Percentiles rank a stretch among this genome's conserved stretches.
Conservation (phyloP, 345 rosid species). For the Pistacia vera region DNA sequence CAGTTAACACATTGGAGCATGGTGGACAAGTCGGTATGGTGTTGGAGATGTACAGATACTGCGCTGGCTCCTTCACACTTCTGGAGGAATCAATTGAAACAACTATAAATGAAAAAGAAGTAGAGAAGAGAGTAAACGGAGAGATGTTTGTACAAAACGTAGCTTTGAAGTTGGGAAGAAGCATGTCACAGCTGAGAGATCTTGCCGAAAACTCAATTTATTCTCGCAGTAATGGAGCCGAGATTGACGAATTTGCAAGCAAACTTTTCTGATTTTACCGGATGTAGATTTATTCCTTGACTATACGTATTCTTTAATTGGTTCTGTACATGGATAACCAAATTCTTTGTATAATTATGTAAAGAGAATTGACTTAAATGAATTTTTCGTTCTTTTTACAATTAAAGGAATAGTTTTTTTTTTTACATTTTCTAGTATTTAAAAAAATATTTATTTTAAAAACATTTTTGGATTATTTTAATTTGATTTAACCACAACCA, state of each 20-base stretch:
- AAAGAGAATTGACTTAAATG: too few relatives aligned
- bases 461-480: too few relatives aligned
- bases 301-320: neutral
- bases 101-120: constrained; percentile 19
- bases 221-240: constrained; percentile 14
- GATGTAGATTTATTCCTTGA: too few relatives aligned
- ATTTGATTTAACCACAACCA: too few relatives aligned
- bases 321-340: neutral
- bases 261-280: constrained; percentile 31
- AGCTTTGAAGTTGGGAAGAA: constrained; percentile 47
- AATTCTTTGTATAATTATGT: constrained; percentile 1
- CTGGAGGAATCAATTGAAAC: constrained; percentile 38
- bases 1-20: constrained; percentile 45
- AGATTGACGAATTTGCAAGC: constrained; percentile 45
- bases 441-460: too few relatives aligned
- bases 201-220: constrained; percentile 34
- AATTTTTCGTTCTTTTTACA: too few relatives aligned
- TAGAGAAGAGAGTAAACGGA: constrained; percentile 37
- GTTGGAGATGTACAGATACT: constrained; percentile 55
- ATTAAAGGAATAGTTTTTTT: too few relatives aligned
- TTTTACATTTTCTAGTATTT: too few relatives aligned
- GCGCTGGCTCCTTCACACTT: constrained; percentile 39
- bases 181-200: constrained; percentile 43
- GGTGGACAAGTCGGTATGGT: constrained; percentile 59
- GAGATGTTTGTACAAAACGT: constrained; percentile 43